These are phyloP conservation scores for Tetraselmis chui DNA, from an alignment of 139 green algal species.

Conservation along the genomic window DNA sequence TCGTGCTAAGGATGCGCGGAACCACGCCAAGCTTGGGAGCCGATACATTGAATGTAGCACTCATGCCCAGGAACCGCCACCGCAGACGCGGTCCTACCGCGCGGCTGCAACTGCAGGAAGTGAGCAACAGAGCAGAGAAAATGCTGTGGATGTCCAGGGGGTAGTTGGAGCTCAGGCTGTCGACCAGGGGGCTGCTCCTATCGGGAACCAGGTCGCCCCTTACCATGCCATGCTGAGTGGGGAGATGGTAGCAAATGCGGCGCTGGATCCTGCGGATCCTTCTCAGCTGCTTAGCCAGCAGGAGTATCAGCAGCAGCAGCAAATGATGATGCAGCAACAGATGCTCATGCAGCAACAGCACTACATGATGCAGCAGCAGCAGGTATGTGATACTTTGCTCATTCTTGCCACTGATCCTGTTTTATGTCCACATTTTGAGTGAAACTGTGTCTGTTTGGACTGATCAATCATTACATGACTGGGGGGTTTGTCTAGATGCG, in stretches of 20 bases:
- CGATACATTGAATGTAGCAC: constrained; percentile 33
- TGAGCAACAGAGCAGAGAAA: no score
- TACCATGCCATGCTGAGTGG: not conserved
- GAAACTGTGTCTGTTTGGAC: not conserved
- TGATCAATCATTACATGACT: no score
- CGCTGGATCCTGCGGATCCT: not conserved
- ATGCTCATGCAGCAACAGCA: not conserved
- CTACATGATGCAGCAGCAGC: not conserved
- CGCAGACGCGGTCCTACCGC: not conserved
- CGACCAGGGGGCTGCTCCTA: no score
- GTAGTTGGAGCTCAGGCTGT: not conserved
- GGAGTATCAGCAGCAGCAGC: not conserved
- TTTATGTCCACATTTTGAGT: no score
- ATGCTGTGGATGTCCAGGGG: not conserved
- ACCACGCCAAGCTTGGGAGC: constrained; percentile 24
- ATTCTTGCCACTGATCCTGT: not conserved
- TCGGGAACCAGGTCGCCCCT: not conserved
- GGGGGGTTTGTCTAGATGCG: no score
- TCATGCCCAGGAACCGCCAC: not conserved
- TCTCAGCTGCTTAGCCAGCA: not conserved
- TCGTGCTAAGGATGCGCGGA: constrained; percentile 8
- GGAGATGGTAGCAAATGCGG: not conserved
- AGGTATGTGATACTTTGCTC: not conserved
- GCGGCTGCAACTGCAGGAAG: not conserved
- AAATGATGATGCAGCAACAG: not conserved